Conservation (phyloP, 352 stramenopile species). For the Phytophthora ramorum region DNA sequence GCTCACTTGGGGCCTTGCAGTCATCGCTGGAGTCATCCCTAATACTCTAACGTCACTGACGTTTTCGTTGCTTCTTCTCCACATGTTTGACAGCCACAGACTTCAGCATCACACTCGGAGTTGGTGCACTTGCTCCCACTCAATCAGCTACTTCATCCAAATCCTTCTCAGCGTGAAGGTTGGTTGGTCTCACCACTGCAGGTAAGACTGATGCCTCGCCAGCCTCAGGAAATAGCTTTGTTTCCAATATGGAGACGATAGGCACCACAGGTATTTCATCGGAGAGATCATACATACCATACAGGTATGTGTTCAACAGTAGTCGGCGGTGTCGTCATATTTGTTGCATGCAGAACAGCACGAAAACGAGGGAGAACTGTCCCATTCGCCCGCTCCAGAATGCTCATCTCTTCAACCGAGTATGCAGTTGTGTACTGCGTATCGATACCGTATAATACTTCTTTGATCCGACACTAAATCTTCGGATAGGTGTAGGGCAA, state of each 20-base stretch:
- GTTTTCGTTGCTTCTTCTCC: conserved; percentile 3
- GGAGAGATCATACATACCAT: not conserved
- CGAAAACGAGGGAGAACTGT: conserved; percentile 11
- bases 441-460: too few species aligned
- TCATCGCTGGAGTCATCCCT: not conserved
- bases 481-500: too few species aligned
- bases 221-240: conserved; percentile 4
- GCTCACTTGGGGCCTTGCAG: not conserved
- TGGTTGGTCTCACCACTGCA: not conserved
- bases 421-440: conserved; percentile 20
- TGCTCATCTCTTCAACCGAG: conserved; percentile 24
- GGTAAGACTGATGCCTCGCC: not conserved
- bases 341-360: conserved; percentile 17
- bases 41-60: not conserved
- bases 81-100: not conserved
- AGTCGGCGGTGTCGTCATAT: conserved; percentile 11
- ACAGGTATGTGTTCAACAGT: conserved; percentile 7
- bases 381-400: conserved; percentile 19
- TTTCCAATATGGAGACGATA: conserved; percentile 4
- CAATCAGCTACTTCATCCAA: not conserved
- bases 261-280: conserved; percentile 8
- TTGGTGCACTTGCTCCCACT: not conserved
- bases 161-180: not conserved
- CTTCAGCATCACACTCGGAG: not conserved
- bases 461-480: too few species aligned